Conservation (phyloP, 2,329 filamentous ascomycete genomes). For the Lojkania enalia region DNA sequence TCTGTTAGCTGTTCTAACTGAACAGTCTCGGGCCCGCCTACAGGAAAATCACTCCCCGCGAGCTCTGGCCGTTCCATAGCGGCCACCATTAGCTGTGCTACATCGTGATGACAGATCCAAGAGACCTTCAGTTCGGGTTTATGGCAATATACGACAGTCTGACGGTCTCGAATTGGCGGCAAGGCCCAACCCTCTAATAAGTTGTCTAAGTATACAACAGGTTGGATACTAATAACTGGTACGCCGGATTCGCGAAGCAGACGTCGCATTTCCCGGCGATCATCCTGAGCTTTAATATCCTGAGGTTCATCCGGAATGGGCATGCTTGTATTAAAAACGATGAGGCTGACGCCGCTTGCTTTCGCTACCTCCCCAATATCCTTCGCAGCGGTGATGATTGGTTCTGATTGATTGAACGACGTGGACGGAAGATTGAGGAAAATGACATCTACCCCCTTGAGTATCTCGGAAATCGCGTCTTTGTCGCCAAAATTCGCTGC, state of each 20-base stretch:
- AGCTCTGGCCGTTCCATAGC: conserved; percentile 39
- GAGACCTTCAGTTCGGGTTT: conserved; percentile 42
- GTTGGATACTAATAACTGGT: conserved; percentile 42
- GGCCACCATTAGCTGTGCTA: conserved; percentile 46
- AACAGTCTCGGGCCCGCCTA: conserved; percentile 45
- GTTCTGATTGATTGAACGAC: conserved; percentile 30
- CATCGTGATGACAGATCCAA: conserved; percentile 48
- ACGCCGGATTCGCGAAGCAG: conserved; percentile 36
- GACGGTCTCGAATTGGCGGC: conserved; percentile 37
- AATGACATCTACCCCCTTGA: conserved; percentile 23
- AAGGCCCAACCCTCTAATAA: conserved; percentile 47
- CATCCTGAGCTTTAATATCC: conserved; percentile 35
- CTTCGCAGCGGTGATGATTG: conserved; percentile 27
- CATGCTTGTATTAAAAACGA: conserved; percentile 39
- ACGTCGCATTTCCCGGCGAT: conserved; percentile 34
- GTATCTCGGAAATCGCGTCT: conserved; percentile 16
- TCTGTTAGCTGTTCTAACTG: conserved; percentile 35
- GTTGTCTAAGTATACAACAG: conserved; percentile 47
- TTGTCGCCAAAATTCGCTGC: conserved; percentile 28
- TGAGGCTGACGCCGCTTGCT: conserved; percentile 16
- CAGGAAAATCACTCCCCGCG: conserved; percentile 39
- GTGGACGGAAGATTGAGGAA: conserved; percentile 36
- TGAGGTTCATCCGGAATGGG: conserved; percentile 25
- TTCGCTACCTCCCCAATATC: conserved; percentile 25
- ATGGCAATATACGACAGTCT: conserved; percentile 47